A percentile compares a stretch with the other conserved stretches of the same genome.
Evolutionary conservation across 2,329 filamentous ascomycete genomes (phyloP).

Genomic region (Cryphonectria nitschkei): DNA sequence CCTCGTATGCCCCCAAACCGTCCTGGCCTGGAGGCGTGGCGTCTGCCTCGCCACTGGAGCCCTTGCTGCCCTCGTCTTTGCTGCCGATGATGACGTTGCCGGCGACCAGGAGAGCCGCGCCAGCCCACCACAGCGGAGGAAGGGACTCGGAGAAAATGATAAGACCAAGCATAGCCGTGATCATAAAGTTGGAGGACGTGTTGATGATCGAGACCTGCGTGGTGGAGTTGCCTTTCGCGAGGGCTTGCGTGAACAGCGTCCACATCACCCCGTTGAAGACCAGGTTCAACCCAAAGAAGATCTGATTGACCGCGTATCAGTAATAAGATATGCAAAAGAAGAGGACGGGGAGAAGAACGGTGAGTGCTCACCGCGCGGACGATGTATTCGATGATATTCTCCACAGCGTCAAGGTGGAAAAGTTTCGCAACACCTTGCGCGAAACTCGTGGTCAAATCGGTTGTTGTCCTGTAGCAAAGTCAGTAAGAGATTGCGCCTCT

Average conservation of each 20-base stretch:
- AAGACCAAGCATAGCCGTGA: constrained; percentile 73
- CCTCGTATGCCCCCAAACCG: constrained; percentile 35
- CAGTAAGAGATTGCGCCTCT: constrained; percentile 1
- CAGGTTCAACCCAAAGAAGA: constrained; percentile 76
- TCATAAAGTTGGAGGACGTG: constrained; percentile 79
- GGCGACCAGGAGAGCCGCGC: constrained; percentile 71
- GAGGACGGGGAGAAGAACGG: not conserved
- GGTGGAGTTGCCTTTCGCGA: constrained; percentile 74
- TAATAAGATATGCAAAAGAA: not conserved
- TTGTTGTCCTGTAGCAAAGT: constrained; percentile 53
- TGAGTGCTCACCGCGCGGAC: constrained; percentile 52
- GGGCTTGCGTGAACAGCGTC: constrained; percentile 78
- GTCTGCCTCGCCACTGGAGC: not conserved
- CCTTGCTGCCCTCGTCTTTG: constrained; percentile 57
- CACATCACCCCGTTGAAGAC: constrained; percentile 82
- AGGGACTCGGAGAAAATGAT: constrained; percentile 73
- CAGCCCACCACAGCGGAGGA: constrained; percentile 76
- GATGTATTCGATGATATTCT: constrained; percentile 50
- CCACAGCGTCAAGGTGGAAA: constrained; percentile 47
- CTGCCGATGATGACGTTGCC: constrained; percentile 79
- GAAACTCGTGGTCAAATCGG: constrained; percentile 55
- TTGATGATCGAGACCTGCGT: constrained; percentile 83
- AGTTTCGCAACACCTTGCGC: constrained; percentile 48
- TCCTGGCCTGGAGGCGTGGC: constrained; percentile 29
- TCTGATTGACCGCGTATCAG: constrained; percentile 44